Base-by-base conservation (phyloP, 352 stramenopile species). In the Phytophthora foliorum region DNA sequence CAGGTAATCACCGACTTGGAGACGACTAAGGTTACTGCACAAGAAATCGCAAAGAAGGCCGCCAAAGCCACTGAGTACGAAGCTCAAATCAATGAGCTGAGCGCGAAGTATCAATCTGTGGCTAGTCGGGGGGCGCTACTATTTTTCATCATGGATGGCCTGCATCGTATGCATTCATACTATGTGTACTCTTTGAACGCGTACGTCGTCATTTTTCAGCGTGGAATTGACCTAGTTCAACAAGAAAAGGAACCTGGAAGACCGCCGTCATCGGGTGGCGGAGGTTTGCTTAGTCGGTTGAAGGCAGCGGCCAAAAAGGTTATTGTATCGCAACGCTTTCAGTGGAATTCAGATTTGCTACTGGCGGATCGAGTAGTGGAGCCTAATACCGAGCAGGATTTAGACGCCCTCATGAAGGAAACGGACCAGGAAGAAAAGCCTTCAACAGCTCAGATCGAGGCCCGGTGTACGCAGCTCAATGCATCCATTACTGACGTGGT, bases 181-280 rank as follows among this genome's bases (percentile, higher is more conserved):
- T 98, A 99, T 66, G 95, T 98, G 54, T 99, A 98, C 65, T 98
- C 91, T 14, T 79, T 99, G 25, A 97, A 97, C 57, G 93, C 96
- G 5, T 99, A 98, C 69, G 95, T 98, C 10, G 90, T 96, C 19
- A 97, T 98, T 61, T 97, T 98, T 66, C 94, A 98, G 57, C 92
- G 97, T 22, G 96, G 92, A 46, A 98, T 99, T 34, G 95, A 98
- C 57, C 52, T 95, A 8, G 92, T 98, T 17, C 81, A 84, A 2
- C 60, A 52, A 0, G 75, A 88, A 13, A 88, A 61, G 53, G 42
- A 84, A 19, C 1, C 56, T 10, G 69, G 42, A 14, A 62, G 53
- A 41, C 21, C 69, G 8, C 63, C 36, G 2, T 67, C 38, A 2
- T 57, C 48, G 16, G 63, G 67, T 25, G 64, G 49, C 6, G 76